phyloP scores from a whole-genome alignment of 257 asterid genomes.

The Capsicum baccatum region DNA sequence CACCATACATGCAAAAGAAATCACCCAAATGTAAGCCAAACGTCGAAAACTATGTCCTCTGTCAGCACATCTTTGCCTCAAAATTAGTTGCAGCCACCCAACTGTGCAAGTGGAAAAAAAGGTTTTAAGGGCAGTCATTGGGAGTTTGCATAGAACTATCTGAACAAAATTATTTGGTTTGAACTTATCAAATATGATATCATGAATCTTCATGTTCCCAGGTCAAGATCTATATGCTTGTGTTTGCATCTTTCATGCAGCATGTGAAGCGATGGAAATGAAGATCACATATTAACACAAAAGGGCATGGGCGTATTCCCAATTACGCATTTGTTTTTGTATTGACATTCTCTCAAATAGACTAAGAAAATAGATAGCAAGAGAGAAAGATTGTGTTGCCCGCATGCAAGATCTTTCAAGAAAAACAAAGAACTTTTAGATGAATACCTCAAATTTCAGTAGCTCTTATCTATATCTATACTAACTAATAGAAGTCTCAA shows the following conservation, averaged over 20 bases:
- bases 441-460: not conserved
- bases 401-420: not conserved
- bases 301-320: not conserved
- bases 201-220: not conserved
- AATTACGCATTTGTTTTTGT: not conserved
- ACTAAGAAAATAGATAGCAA: not conserved
- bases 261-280: not conserved
- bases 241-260: not conserved
- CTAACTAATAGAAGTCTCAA: not conserved
- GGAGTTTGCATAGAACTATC: not conserved
- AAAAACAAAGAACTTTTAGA: not conserved
- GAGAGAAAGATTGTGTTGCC: not conserved
- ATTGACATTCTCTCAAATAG: not conserved
- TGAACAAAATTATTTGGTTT: not conserved
- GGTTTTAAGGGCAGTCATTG: not conserved
- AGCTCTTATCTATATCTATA: not conserved
- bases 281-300: not conserved
- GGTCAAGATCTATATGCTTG: not conserved
- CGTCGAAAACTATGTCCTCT: not conserved
- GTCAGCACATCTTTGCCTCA: not conserved
- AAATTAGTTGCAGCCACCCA: constrained; percentile 18
- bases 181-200: not conserved
- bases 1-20: constrained; percentile 1
- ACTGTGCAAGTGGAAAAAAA: not conserved
- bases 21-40: not conserved